Evolutionary conservation across 345 rosid species (phyloP), one percentile per base, ranked within the genome.

Genomic region (Eucalyptus viminalis): DNA sequence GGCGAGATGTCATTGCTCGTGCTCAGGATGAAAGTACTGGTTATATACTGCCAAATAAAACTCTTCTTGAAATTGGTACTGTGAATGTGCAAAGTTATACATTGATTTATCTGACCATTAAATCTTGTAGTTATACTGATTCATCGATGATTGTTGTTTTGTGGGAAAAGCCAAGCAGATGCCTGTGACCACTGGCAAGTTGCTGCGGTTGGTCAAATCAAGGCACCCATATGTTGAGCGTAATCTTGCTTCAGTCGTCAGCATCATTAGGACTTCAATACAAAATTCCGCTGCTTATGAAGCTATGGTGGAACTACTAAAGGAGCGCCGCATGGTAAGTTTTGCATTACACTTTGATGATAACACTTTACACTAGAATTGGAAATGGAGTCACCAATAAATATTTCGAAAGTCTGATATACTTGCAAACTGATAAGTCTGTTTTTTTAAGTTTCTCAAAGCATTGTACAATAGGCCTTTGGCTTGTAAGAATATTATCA

Each of bases 21-120:
- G 90, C 91, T 85, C 96, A 96, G 88, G 99, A 97, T 89, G 99
- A 97, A 92, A 96, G 99, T 93, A 97, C 99, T 14, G 98, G 99
- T 54, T 97, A 92, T 91, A 92, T 97, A 87, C 91, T 97, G 91
- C 98, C 99, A 40, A 97, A 97, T 91, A 97, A 93, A 93, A 93
- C 92, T 88, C 97, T 97, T 89, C 92, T 97, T 92, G 97, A 95
- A 89, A 93, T 97, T 60, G 99, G 99, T 97, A 93, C 34, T 45
- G 51, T 62, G 9, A 80, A 43, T 44, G 44, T n/a, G 16, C 21
- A 85, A 58, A 56, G 29, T 25, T 86, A 25, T 62, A 37, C 47
- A 15, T 76, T 21, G 14, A 76, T 76, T 76, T 76, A 11, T 76
- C 9, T 40, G 29, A 40, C 27, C 83, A 76, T 76, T 76, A 72